phyloP scores from a whole-genome alignment of 23 red algal genomes.

The Pyropia yezoensis region DNA sequence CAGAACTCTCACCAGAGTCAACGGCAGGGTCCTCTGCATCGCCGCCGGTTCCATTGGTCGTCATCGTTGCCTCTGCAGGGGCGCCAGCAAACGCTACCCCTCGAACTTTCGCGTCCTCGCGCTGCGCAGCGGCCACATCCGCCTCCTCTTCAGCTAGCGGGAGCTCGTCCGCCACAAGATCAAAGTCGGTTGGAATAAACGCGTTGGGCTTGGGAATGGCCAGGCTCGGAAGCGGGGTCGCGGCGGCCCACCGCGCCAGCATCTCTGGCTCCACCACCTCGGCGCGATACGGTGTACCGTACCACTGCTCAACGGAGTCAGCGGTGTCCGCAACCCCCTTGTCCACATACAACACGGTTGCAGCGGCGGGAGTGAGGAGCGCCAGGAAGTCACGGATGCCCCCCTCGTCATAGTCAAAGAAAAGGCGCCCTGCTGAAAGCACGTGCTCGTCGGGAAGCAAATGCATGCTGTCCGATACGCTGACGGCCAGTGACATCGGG shows the following conservation, averaged over 20 bases:
- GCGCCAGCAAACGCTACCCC: too few species aligned
- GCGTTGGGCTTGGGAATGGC: constrained; percentile 62
- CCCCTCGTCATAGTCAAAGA: constrained; percentile 41
- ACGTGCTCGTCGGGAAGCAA: constrained; percentile 30
- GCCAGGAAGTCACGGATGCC: constrained; percentile 41
- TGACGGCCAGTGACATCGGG: constrained; percentile 32
- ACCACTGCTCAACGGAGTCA: constrained; percentile 64
- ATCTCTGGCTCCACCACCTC: constrained; percentile 14
- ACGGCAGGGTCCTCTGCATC: too few species aligned
- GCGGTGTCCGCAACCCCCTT: constrained; percentile 19
- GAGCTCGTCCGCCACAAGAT: constrained; percentile 39
- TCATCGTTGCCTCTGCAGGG: too few species aligned
- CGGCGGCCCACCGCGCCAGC: constrained; percentile 14
- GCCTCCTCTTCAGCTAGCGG: constrained; percentile 14
- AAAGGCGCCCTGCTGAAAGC: constrained; percentile 47
- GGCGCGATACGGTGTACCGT: constrained; percentile 57
- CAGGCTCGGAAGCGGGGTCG: constrained; percentile 10
- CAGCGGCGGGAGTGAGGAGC: constrained; percentile 31
- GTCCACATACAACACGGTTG: constrained; percentile 30
- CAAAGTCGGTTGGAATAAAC: constrained; percentile 76
- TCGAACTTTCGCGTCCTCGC: neutral
- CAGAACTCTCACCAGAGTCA: too few species aligned
- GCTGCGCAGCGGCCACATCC: constrained; percentile 13
- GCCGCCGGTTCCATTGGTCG: too few species aligned
- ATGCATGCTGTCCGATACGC: constrained; percentile 24